Evolutionary conservation across 257 asterid species (phyloP).

Genomic region (Buddleja alternifolia): DNA sequence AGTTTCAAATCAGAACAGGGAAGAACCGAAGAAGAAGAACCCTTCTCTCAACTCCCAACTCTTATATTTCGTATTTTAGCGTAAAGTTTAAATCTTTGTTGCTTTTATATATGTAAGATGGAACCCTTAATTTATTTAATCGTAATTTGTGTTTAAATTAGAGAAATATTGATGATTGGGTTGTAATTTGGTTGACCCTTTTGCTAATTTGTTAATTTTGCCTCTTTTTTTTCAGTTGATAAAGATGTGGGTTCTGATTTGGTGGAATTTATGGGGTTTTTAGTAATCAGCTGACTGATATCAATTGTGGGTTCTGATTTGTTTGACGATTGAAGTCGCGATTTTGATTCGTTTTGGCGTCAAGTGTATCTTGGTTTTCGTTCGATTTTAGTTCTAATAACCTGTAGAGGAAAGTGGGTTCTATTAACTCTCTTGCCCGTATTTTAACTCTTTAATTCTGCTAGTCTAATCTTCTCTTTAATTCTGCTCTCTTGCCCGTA

Average conservation of each 20-base stretch:
- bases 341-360: slow-evolving; percentile 3
- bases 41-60: too few species aligned
- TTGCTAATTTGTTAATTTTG: slow-evolving; percentile 18
- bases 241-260: slow-evolving; percentile 21
- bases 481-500: too few species aligned
- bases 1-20: too few species aligned
- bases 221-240: slow-evolving; percentile 22
- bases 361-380: neutral
- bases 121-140: slow-evolving; percentile 13
- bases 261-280: slow-evolving; percentile 24
- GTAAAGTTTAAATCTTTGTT: slow-evolving; percentile 22
- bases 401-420: neutral
- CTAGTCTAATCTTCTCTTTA: too few species aligned
- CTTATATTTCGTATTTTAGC: slow-evolving; percentile 7
- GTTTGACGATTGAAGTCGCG: neutral
- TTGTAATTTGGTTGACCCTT: slow-evolving; percentile 9
- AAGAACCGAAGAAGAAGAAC: too few species aligned
- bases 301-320: neutral
- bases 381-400: neutral
- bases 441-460: too few species aligned
- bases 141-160: slow-evolving; percentile 14
- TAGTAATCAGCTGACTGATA: neutral
- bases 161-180: slow-evolving; percentile 11
- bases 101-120: slow-evolving; percentile 19
- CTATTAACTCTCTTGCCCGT: too few species aligned